Percentiles rank a stretch among this genome's conserved stretches.
These are phyloP conservation scores for Aspergillus coremiiformis DNA, from an alignment of 495 filamentous ascomycete genomes.

Conservation along the genomic window DNA sequence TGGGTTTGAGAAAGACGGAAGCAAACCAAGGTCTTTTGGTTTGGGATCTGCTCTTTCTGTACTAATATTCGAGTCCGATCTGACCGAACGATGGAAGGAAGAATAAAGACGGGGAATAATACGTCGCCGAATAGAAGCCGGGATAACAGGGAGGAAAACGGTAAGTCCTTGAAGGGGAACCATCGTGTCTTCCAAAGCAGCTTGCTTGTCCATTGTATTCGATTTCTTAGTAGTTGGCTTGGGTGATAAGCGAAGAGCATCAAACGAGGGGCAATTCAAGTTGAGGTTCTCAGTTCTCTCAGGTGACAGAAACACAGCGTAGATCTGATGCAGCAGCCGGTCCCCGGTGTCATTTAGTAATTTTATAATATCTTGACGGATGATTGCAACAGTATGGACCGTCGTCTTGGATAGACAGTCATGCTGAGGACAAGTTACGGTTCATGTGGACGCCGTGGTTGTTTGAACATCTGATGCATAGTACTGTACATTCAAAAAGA, in stretches of 20 bases:
- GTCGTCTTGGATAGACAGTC: neutral
- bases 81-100: constrained; percentile 2
- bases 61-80: constrained; percentile 11
- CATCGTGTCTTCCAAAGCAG: constrained; percentile 6
- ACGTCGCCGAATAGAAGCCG: constrained; percentile 28
- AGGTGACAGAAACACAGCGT: neutral
- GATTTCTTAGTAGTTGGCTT: neutral
- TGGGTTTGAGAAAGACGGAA: constrained; percentile 14
- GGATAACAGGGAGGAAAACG: constrained; percentile 22
- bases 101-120: constrained; percentile 24
- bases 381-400: too few species aligned
- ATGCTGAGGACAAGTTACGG: neutral
- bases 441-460: neutral
- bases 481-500: too few species aligned
- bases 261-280: neutral
- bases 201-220: constrained; percentile 7
- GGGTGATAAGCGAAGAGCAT: neutral
- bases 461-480: neutral
- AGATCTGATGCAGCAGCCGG: neutral
- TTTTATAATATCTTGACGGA: too few species aligned
- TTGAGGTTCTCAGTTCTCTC: neutral
- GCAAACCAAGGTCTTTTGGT: constrained; percentile 5
- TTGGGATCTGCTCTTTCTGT: constrained; percentile 2
- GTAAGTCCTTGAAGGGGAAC: constrained; percentile 7
- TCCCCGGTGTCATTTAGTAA: too few species aligned